phyloP scores from a whole-genome alignment of 768 basidiomycete species.

The Tylopilus subfusipes region DNA sequence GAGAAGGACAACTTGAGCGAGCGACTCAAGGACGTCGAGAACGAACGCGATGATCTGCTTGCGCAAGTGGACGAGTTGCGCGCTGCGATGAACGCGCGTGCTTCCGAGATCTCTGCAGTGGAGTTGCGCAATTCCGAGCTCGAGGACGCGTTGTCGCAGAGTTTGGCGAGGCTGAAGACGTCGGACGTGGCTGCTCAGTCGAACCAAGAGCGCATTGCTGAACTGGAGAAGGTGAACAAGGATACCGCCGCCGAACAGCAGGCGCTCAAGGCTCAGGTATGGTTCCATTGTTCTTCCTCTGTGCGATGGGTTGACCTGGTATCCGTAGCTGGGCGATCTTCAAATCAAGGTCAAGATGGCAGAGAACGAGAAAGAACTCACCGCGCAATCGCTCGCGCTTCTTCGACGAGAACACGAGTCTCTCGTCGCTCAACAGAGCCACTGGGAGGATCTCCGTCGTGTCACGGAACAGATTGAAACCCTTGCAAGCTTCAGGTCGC shows the following conservation, averaged over 20 bases:
- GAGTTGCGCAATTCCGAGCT: slow-evolving; percentile 56
- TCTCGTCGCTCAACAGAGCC: slow-evolving; percentile 58
- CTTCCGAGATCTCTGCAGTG: slow-evolving; percentile 44
- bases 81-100: slow-evolving; percentile 38
- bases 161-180: slow-evolving; percentile 64
- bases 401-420: slow-evolving; percentile 62
- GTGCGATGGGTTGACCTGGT: neutral
- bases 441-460: slow-evolving; percentile 74
- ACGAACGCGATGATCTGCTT: slow-evolving; percentile 61
- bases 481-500: slow-evolving; percentile 57
- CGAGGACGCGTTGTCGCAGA: slow-evolving; percentile 71
- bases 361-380: slow-evolving; percentile 60
- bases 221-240: slow-evolving; percentile 59
- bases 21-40: slow-evolving; percentile 56
- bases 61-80: slow-evolving; percentile 55
- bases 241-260: slow-evolving; percentile 57
- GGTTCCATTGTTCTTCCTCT: slow-evolving; percentile 13
- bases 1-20: slow-evolving; percentile 75
- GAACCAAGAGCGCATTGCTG: slow-evolving; percentile 55
- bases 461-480: slow-evolving; percentile 70
- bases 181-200: slow-evolving; percentile 66
- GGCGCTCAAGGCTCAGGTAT: slow-evolving; percentile 56
- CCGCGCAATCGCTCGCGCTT: slow-evolving; percentile 44
- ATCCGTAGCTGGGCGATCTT: slow-evolving; percentile 52
- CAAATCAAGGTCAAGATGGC: slow-evolving; percentile 56